These are phyloP conservation scores for Physocladia obscura DNA, from an alignment of 192 early-diverging fungal species.

Conservation along the genomic window DNA sequence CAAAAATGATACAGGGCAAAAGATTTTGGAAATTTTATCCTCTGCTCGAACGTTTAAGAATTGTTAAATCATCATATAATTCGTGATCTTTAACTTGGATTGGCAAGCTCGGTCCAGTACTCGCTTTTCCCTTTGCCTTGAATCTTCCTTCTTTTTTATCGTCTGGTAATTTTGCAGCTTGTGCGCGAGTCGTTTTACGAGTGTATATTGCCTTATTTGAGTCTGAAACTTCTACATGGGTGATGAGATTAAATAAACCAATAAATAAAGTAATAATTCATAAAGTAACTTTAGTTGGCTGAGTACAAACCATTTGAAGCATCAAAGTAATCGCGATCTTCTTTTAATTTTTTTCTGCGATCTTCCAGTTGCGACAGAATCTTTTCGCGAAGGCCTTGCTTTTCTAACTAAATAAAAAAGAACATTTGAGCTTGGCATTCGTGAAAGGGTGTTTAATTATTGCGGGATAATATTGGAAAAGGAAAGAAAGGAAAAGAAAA, in stretches of 20 bases:
- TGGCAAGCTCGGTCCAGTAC: slow-evolving; percentile 12
- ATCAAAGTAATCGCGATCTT: slow-evolving; percentile 85
- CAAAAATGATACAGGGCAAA: too few relatives aligned
- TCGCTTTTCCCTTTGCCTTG: slow-evolving; percentile 33
- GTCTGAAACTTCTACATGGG: slow-evolving; percentile 33
- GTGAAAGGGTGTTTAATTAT: too few relatives aligned
- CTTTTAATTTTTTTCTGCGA: slow-evolving; percentile 69
- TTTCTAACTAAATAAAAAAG: slow-evolving; percentile 26
- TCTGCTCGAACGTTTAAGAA: slow-evolving; percentile 1
- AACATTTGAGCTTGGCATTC: neutral
- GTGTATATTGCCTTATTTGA: slow-evolving; percentile 39
- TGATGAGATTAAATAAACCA: neutral
- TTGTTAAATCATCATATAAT: slow-evolving; percentile 23
- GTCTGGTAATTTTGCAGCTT: slow-evolving; percentile 42
- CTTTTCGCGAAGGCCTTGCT: slow-evolving; percentile 68
- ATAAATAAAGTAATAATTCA: neutral
- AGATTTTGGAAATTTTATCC: too few relatives aligned
- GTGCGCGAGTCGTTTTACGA: slow-evolving; percentile 44
- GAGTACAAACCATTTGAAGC: slow-evolving; percentile 53
- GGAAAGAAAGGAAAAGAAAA: neutral
- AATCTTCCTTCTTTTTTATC: slow-evolving; percentile 28
- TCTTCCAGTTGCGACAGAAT: slow-evolving; percentile 77
- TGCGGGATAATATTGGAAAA: neutral
- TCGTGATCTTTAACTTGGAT: slow-evolving; percentile 29
- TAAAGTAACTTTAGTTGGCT: neutral